Base-by-base conservation (phyloP, 2,329 filamentous ascomycete genomes). In the Pochonia chlamydosporia region DNA sequence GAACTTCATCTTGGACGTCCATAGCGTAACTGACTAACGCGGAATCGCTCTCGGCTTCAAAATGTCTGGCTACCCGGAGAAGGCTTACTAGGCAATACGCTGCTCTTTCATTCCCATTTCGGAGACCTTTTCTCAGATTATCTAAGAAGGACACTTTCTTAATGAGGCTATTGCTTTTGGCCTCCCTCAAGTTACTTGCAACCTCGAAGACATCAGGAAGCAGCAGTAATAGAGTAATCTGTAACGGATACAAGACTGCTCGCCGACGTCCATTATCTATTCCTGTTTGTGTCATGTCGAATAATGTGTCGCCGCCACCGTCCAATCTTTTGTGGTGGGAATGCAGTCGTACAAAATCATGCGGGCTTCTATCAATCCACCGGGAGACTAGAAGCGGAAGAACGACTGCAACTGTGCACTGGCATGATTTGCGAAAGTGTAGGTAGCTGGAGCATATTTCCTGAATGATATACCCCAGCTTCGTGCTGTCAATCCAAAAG, bases 191-290 rank as follows among this genome's bases (percentile, higher is more conserved):
- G 61, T 83, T 83, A 62, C 81, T 84, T 23, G 82, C 82, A 28
- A 85, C 80, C 62, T 85, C 81, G 53, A 87, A 87, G 5, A 86
- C 79, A 54, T 87, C 83, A 4, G 83, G 83, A 8, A 85, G 66
- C 8, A 87, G 69, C 49, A 86, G 76, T 9, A 86, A 64, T 4
- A 87, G 65, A 11, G 76, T 73, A 2, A 75, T 81, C 59, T 86
- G 83, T 44, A 87, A 69, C 14, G 82, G 81, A 54, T 76, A 82
- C 18, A 85, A 66, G 26, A 79, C 65, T 3, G 71, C 71, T 53
- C 74, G 79, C 41, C 76, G 73, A 52, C 74, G 74, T 31, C 71
- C 72, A 46, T 74, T 78, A 58, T 85, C 82, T 30, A 74, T 72
- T 24, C 82, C 73, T 3, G 78, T 79, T 53, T 81, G 75, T 5